Evolutionary conservation across 2,329 filamentous ascomycete species (phyloP).

Genomic region (Calonectria henricotiae): DNA sequence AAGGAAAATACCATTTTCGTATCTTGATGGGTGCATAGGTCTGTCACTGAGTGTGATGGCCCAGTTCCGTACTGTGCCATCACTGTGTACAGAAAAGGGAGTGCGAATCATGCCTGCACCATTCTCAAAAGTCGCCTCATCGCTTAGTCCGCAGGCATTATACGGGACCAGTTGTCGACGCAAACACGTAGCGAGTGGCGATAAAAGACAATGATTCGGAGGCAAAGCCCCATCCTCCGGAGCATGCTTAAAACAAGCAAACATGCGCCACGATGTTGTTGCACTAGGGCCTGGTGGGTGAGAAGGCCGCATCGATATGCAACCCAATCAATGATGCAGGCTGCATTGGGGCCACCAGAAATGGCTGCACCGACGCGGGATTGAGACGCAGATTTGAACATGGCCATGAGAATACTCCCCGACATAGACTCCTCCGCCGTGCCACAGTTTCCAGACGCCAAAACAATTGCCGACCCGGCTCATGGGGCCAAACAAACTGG

Average conservation of each 20-base stretch:
- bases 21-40: not conserved
- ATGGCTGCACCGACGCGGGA: slow-evolving; percentile 6
- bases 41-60: not conserved
- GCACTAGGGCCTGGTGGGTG: slow-evolving; percentile 9
- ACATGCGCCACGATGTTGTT: slow-evolving; percentile 10
- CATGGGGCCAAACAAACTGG: slow-evolving; percentile 23
- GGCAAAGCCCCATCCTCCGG: not conserved
- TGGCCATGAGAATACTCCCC: slow-evolving; percentile 17
- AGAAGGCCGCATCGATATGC: slow-evolving; percentile 13
- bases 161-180: too few relatives aligned
- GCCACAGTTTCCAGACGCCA: slow-evolving; percentile 6
- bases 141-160: not conserved
- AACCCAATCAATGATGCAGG: slow-evolving; percentile 18
- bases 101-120: not conserved
- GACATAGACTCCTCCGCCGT: slow-evolving; percentile 10
- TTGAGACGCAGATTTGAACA: not conserved
- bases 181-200: not conserved
- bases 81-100: not conserved
- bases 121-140: not conserved
- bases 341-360: not conserved
- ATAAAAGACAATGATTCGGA: not conserved
- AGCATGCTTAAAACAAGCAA: slow-evolving; percentile 19
- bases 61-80: slow-evolving; percentile 14
- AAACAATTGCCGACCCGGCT: slow-evolving; percentile 27
- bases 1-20: slow-evolving; percentile 5